Conservation (phyloP, 2,329 filamentous ascomycete genomes). For the Paraphoma sp. region DNA sequence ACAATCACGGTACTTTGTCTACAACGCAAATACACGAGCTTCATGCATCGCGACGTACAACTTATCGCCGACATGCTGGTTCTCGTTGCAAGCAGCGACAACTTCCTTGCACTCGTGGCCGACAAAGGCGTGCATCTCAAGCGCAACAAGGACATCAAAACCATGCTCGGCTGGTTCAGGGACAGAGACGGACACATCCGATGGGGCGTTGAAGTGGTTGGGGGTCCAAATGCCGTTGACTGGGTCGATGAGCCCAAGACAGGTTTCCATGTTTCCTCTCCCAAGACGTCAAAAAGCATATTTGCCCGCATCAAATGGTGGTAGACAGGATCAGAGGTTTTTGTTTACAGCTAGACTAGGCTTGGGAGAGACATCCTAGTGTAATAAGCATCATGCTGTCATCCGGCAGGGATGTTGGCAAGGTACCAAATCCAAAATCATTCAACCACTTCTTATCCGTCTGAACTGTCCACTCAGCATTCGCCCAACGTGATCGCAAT, state of each 20-base stretch:
- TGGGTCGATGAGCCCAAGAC: slow-evolving; percentile 21
- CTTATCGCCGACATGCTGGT: slow-evolving; percentile 31
- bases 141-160: slow-evolving; percentile 11
- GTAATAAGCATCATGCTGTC: background rate
- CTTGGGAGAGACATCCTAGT: background rate
- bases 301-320: background rate
- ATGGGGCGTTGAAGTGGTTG: slow-evolving; percentile 34
- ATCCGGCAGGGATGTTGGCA: slow-evolving; percentile 1
- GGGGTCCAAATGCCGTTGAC: slow-evolving; percentile 17
- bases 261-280: slow-evolving; percentile 2
- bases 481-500: background rate
- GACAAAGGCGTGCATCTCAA: slow-evolving; percentile 20
- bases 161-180: slow-evolving; percentile 31
- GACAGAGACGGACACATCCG: slow-evolving; percentile 19
- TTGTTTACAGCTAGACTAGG: slow-evolving; percentile 6
- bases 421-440: background rate
- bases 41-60: slow-evolving; percentile 26
- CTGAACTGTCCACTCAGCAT: background rate
- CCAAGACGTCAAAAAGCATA: background rate
- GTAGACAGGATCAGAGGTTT: slow-evolving; percentile 13
- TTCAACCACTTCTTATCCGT: background rate
- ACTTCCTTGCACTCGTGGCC: slow-evolving; percentile 21
- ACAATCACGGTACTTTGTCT: slow-evolving; percentile 15
- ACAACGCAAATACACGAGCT: slow-evolving; percentile 23
- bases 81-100: slow-evolving; percentile 31